These are phyloP conservation scores for Alternaria metachromatica DNA, from an alignment of 2,329 filamentous ascomycete genomes.

Conservation along the genomic window DNA sequence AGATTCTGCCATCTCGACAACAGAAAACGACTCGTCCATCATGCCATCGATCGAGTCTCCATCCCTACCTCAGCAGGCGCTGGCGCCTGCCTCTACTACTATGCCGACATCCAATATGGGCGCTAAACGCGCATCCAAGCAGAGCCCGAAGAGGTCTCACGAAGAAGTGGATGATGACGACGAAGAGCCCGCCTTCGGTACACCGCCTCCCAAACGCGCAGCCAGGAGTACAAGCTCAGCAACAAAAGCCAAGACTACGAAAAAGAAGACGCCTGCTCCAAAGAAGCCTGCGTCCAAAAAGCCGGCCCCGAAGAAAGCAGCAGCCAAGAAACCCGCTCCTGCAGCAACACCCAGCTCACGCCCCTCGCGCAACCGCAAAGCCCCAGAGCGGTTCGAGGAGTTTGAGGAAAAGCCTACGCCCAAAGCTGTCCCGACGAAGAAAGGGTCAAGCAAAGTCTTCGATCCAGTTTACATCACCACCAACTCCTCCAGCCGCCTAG, in stretches of 20 bases:
- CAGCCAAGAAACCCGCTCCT: conserved; percentile 9
- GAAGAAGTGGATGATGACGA: conserved; percentile 2
- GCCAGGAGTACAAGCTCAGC: neutral
- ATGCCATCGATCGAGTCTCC: neutral
- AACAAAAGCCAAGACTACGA: neutral
- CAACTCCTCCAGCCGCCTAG: conserved; percentile 37
- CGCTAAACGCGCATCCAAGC: neutral
- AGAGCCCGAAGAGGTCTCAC: conserved; percentile 15
- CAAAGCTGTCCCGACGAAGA: conserved; percentile 16
- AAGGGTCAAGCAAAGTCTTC: conserved; percentile 30
- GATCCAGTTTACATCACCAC: conserved; percentile 42
- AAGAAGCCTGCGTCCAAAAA: conserved; percentile 14
- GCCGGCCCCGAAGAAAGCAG: conserved; percentile 6
- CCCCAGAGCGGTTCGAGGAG: conserved; percentile 32
- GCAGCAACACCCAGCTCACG: conserved; percentile 21
- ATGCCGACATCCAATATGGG: conserved; percentile 3
- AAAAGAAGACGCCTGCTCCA: neutral
- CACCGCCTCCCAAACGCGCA: conserved; percentile 13
- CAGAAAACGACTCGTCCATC: neutral
- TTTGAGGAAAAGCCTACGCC: conserved; percentile 11
- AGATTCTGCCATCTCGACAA: neutral
- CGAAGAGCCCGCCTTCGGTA: neutral
- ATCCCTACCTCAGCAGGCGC: neutral
- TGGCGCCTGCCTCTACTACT: neutral
- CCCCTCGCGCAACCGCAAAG: conserved; percentile 37